Evolutionary conservation across 148 eudicot genomes (phyloP), one percentile per base, ranked within the genome.

Genomic region (Nyssa sinensis): DNA sequence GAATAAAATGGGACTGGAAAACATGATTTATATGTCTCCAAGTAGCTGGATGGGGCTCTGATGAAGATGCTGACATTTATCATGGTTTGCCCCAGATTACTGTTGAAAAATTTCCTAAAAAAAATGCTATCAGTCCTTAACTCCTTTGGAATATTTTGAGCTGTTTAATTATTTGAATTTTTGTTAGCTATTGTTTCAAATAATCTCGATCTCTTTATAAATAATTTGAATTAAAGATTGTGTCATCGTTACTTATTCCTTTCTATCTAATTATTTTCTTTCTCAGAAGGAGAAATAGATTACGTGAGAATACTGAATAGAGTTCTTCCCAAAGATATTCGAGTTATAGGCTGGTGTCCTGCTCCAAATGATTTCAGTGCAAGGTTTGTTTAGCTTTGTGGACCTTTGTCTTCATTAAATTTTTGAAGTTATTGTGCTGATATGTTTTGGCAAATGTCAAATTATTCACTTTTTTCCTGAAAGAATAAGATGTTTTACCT

Each of bases 321-420:
- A 82, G 92, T 84, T 39, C 98, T 92, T 77, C 98, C 98, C 53
- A 81, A 87, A 74, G 98, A 94, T 78, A 89, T 94, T 71, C 88
- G 96, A 74, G 81, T 94, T 62, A 75, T 87, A 77, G 89, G 97
- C 61, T 94, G 98, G 98, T 87, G 91, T 80, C 92, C 96, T 78
- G 96, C 81, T 80, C 90, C 94, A 58, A 64, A 64, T 77, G 91
- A 87, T 85, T 87, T 94, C 77, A 91, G 91, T 79, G 98, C 98
- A 80, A 92, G 98, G 98, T 94, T 70, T 74, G 71, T 76, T 47
- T 57, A 37, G 23, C 66, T 70, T 71, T 31, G n/a, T 11, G 11
- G 37, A 47, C 16, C 66, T 60, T 27, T 70, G 65, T 55, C 32
- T 65, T 33, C 1, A 13, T 21, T 19, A 29, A 71, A 25, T 30